Base-by-base conservation (phyloP, 2,329 filamentous ascomycete genomes). In the Penicillium sp. region DNA sequence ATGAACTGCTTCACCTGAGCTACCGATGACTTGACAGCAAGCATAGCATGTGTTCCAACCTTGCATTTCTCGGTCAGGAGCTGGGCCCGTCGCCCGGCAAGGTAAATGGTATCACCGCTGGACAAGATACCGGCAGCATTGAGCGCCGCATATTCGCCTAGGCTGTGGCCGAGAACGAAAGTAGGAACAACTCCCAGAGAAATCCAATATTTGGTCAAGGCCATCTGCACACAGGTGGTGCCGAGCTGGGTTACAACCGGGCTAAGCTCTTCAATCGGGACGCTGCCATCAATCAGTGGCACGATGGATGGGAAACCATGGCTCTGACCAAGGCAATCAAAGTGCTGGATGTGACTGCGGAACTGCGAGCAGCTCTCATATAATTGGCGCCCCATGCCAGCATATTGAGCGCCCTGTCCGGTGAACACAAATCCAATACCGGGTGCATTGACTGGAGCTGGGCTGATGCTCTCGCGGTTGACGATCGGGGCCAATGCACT, bases 41-140 rank as follows among this genome's bases (percentile, higher is more conserved):
- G 61, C 73, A 76, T 76, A 2, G 71, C 64, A 45, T 75, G 71
- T 3, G 71, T 75, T 42, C 70, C 71, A 34, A 65, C 57, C 11
- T 68, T 60, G 52, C 72, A 74, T 47, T 67, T 64, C 39, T 69
- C 60, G 22, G 68, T 66, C 10, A 76, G 64, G 1, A 76, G 62
- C 37, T 69, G 63, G 10, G 72, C 73, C 4, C 73, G 63, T 19
- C 74, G 68, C 33, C 87, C 87, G 16, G 90, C 85, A 1, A 91
- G 75, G 56, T 83, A 84, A 47, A 92, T 64, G 0, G 66, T 61
- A 45, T 73, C 71, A 28, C 47, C 58, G 1, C 56, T 62, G 2
- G 67, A 64, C 2, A 74, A 47, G 1, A 73, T 64, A 9, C 68
- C 71, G 3, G 70, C 63, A 9, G 62, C 60, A 36, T 64, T 61